phyloP scores from a whole-genome alignment of 371 early-diverging fungal species.

The Mortierella sp. region DNA sequence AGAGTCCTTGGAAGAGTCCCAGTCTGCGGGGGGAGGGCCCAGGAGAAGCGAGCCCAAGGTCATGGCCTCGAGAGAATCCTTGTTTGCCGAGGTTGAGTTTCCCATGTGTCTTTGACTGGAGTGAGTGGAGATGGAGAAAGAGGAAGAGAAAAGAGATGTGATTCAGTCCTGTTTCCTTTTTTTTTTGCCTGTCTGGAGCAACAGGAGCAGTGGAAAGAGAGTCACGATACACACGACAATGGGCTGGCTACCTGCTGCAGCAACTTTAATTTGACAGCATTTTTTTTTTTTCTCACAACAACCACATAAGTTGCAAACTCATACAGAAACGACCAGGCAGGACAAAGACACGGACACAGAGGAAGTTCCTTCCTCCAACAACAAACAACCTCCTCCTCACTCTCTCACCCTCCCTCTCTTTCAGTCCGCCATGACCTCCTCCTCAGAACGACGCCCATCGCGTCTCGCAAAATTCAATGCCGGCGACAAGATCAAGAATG shows the following conservation, averaged over 20 bases:
- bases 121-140: background rate
- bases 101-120: slow-evolving; percentile 31
- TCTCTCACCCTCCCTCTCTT: background rate
- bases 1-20: slow-evolving; percentile 33
- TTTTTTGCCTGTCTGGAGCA: background rate
- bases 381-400: background rate
- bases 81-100: slow-evolving; percentile 40
- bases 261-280: background rate
- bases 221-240: background rate
- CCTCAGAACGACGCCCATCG: background rate
- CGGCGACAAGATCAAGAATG: slow-evolving; percentile 2
- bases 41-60: slow-evolving; percentile 32
- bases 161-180: background rate
- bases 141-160: background rate
- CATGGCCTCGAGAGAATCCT: slow-evolving; percentile 19
- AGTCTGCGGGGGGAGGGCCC: slow-evolving; percentile 32
- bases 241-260: background rate
- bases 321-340: background rate
- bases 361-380: background rate
- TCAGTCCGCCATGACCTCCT: background rate
- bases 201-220: background rate
- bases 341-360: background rate
- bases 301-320: too few relatives aligned
- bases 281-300: background rate
- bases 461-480: slow-evolving; percentile 4